Percentiles rank a stretch among this genome's conserved stretches.
These are phyloP conservation scores for Nymphaea thermarum DNA, from an alignment of 164 flowering plant genomes.

Conservation along the genomic window DNA sequence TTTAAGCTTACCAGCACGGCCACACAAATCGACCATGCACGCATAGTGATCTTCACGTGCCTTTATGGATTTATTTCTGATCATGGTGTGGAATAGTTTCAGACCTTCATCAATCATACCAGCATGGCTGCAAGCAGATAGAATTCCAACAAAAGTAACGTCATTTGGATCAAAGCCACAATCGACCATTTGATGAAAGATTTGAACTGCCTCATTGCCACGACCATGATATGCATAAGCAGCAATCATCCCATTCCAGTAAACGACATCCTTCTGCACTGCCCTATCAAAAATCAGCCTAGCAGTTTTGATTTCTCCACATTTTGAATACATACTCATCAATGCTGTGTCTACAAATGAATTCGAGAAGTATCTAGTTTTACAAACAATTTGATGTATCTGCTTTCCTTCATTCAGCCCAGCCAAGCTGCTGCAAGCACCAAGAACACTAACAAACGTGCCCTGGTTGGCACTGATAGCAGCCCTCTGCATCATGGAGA, in stretches of 20 bases:
- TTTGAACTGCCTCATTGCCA: slow-evolving; percentile 6
- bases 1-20: slow-evolving; percentile 11
- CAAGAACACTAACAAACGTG: slow-evolving; percentile 9
- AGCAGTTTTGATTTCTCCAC: slow-evolving; percentile 9
- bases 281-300: slow-evolving; percentile 10
- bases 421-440: slow-evolving; percentile 11
- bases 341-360: slow-evolving; percentile 8
- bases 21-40: slow-evolving; percentile 11
- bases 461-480: slow-evolving; percentile 10
- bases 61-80: not conserved
- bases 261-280: slow-evolving; percentile 8
- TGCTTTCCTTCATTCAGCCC: slow-evolving; percentile 13
- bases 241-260: slow-evolving; percentile 10
- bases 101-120: slow-evolving; percentile 11
- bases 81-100: slow-evolving; percentile 4
- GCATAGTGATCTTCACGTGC: slow-evolving; percentile 12
- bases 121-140: slow-evolving; percentile 11
- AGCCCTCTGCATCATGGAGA: slow-evolving; percentile 5
- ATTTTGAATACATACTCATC: slow-evolving; percentile 12
- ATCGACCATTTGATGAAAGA: slow-evolving; percentile 6
- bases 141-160: slow-evolving; percentile 11
- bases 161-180: slow-evolving; percentile 8
- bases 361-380: slow-evolving; percentile 3
- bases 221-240: slow-evolving; percentile 11
- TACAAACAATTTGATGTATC: slow-evolving; percentile 9